These are phyloP conservation scores for Xylaria arbuscula DNA, from an alignment of 2,329 filamentous ascomycete species.

Conservation along the genomic window DNA sequence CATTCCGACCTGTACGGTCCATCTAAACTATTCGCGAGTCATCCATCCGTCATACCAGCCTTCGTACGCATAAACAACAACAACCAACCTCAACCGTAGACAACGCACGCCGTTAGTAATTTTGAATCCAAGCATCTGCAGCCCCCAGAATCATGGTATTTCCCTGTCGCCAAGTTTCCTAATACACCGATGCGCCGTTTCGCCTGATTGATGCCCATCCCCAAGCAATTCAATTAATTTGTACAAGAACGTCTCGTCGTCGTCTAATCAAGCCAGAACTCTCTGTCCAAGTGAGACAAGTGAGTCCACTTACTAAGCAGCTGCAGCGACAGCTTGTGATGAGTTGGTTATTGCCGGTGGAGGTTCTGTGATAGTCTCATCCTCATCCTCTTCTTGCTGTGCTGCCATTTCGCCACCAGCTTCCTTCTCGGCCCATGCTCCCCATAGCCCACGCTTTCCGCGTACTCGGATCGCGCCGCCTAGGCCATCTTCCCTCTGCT, in stretches of 20 bases:
- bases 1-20: slow-evolving; percentile 16
- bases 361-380: slow-evolving; percentile 52
- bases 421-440: slow-evolving; percentile 88
- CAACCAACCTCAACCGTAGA: slow-evolving; percentile 20
- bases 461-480: slow-evolving; percentile 85
- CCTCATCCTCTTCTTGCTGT: slow-evolving; percentile 60
- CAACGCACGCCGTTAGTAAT: slow-evolving; percentile 41
- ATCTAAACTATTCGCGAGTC: slow-evolving; percentile 23
- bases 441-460: slow-evolving; percentile 96
- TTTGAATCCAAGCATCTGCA: slow-evolving; percentile 45
- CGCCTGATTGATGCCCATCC: slow-evolving; percentile 44
- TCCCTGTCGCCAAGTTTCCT: slow-evolving; percentile 42
- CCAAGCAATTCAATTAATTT: slow-evolving; percentile 49
- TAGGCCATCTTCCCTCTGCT: slow-evolving; percentile 78
- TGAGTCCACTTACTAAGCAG: slow-evolving; percentile 42
- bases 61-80: slow-evolving; percentile 13
- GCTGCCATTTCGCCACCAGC: slow-evolving; percentile 71
- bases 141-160: slow-evolving; percentile 51
- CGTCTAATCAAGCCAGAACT: slow-evolving; percentile 40
- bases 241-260: slow-evolving; percentile 49
- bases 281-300: slow-evolving; percentile 24
- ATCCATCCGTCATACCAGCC: slow-evolving; percentile 27
- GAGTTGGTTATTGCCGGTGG: slow-evolving; percentile 51
- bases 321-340: slow-evolving; percentile 48
- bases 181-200: slow-evolving; percentile 49